Evolutionary conservation across 345 rosid genomes (phyloP), one percentile per base, ranked within the genome.

Genomic region (Crucihimalaya himalaica): DNA sequence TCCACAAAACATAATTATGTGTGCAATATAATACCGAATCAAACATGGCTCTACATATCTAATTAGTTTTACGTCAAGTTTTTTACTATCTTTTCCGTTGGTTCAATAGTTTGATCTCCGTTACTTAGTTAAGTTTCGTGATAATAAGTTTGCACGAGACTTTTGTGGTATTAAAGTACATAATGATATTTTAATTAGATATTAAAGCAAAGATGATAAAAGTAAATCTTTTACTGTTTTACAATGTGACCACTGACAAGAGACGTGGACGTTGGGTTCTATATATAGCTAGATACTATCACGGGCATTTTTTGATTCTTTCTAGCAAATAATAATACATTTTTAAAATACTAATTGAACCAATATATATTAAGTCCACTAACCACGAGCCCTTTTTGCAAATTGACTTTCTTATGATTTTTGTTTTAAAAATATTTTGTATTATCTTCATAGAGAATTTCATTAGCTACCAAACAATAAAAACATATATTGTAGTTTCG

Each of bases 221-320:
- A 32, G 56, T 45, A 5, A 35, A 20, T 64, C 13, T 55, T 21
- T 21, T 32, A 56, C 32, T 65, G 66, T 56, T 65, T 55, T 23
- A 55, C 65, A 73, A 56, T 32, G 64, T 55, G 71, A 64, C 9
- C 29, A 43, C 70, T 54, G 57, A 55, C 71, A 73, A 58, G 35
- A 74, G 63, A 25, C 59, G 55, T 28, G 63, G 63, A 31, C 27
- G 20, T 62, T 40, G 4, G 45, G 47, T 66, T 50, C 28, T 51
- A 39, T 51, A 63, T 51, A 39, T 51, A 63, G 56, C 15, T 46
- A 23, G 78, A 66, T 64, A 16, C 51, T 52, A 42, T 72, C 70
- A 50, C 60, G 50, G 73, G 25, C 48, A 39, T 42, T 57, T 11
- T 58, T 57, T 67, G 47, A 40, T 40, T 67, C 13, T 50, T 54